These are phyloP conservation scores for Halteria grandinella DNA, from an alignment of 73 alveolate species.

Conservation along the genomic window DNA sequence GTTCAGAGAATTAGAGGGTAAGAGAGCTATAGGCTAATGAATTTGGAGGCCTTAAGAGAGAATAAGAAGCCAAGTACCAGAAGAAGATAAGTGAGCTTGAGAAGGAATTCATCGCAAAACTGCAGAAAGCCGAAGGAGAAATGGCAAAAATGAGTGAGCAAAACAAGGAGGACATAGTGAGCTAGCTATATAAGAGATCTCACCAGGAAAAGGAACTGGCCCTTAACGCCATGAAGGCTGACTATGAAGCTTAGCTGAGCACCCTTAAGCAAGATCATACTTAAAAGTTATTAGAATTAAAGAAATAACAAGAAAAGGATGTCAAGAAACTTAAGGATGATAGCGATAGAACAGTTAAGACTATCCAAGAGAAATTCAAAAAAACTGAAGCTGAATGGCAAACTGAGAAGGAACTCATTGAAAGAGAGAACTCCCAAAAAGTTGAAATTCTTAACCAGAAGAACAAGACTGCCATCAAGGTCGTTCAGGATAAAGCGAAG, in stretches of 20 bases:
- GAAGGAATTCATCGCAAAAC: slow-evolving; percentile 13
- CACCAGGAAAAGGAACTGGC: not conserved
- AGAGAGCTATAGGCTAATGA: not conserved
- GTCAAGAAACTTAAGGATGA: slow-evolving; percentile 30
- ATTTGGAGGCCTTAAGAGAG: not conserved
- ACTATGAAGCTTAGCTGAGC: not conserved
- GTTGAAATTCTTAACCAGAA: not conserved
- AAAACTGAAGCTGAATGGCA: not conserved
- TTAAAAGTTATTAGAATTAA: slow-evolving; percentile 3
- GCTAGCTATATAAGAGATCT: slow-evolving; percentile 1
- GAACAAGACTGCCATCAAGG: slow-evolving; percentile 5
- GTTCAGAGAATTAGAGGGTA: slow-evolving; percentile 6
- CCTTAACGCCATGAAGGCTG: slow-evolving; percentile 14
- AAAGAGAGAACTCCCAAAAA: slow-evolving; percentile 25
- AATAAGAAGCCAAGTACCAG: not conserved
- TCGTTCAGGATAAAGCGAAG: slow-evolving; percentile 33
- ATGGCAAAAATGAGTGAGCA: slow-evolving; percentile 16
- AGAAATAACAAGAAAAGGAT: slow-evolving; percentile 24
- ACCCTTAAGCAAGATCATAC: not conserved
- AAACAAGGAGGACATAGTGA: slow-evolving; percentile 13
- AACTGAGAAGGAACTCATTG: slow-evolving; percentile 36
- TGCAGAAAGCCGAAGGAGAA: slow-evolving; percentile 11
- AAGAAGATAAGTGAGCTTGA: not conserved
- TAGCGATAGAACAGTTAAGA: not conserved
- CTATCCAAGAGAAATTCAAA: slow-evolving; percentile 24